phyloP scores from a whole-genome alignment of 352 stramenopile genomes.

The Globisporangium spinosum region DNA sequence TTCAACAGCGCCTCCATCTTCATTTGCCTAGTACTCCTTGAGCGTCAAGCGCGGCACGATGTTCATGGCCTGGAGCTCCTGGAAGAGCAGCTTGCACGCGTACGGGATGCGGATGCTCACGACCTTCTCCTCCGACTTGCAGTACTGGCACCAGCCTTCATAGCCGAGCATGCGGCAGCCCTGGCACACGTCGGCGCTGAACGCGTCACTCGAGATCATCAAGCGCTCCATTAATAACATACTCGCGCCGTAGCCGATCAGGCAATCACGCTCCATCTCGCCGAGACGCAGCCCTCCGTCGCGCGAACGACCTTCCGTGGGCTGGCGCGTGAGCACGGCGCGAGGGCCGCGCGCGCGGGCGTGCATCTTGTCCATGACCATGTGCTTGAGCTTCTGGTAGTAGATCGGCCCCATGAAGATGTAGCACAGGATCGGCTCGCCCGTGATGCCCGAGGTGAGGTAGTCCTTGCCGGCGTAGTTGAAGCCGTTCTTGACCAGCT shows the following conservation, averaged over 20 bases:
- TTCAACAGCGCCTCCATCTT: background rate
- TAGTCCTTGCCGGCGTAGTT: conserved; percentile 99
- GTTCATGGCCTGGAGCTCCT: conserved; percentile 99
- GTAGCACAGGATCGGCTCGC: conserved; percentile 97
- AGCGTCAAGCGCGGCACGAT: conserved; percentile 97
- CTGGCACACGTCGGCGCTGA: conserved; percentile 98
- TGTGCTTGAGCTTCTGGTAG: conserved; percentile 99
- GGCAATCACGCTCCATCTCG: conserved; percentile 99
- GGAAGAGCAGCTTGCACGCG: conserved; percentile 98
- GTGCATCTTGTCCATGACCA: conserved; percentile 99
- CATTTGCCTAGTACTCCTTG: conserved; percentile 81
- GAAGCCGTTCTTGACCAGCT: conserved; percentile 96
- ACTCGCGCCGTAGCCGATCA: conserved; percentile 99
- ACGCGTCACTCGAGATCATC: conserved; percentile 99
- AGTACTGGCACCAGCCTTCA: conserved; percentile 98
- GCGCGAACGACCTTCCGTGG: conserved; percentile 96
- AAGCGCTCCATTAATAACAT: conserved; percentile 99
- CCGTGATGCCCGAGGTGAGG: conserved; percentile 92
- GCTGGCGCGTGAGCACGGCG: conserved; percentile 96
- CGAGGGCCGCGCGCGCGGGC: conserved; percentile 93
- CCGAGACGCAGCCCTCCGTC: conserved; percentile 98
- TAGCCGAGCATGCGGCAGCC: conserved; percentile 97
- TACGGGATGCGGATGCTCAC: conserved; percentile 98
- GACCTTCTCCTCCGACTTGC: conserved; percentile 97
- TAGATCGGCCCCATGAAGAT: conserved; percentile 99